Percentiles rank a stretch among this genome's conserved stretches.
phyloP scores from a whole-genome alignment of 176 grass and related monocot species.

The Echinochloa phyllopogon region DNA sequence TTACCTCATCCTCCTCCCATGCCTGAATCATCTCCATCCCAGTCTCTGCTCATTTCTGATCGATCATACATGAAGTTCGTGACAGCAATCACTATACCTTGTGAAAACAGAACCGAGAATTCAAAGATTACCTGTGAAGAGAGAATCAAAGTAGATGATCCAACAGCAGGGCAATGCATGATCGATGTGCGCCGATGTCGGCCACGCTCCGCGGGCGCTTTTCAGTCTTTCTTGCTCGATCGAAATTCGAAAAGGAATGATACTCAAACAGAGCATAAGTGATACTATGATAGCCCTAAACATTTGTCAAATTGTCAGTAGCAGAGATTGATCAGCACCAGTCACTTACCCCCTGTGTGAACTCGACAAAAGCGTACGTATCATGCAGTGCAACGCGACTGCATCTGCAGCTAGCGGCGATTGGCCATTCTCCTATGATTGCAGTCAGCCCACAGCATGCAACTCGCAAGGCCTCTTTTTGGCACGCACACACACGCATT shows the following conservation, averaged over 20 bases:
- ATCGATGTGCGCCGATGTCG: not conserved
- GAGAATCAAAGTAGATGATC: not conserved
- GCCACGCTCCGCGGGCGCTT: not conserved
- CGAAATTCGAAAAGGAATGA: not conserved
- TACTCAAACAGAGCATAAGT: not conserved
- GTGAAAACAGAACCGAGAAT: not conserved
- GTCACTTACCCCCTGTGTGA: conserved; percentile 1
- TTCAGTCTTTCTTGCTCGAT: conserved; percentile 9
- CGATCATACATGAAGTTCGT: not conserved
- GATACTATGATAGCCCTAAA: not conserved
- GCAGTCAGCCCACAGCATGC: conserved; percentile 18
- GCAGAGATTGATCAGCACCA: not conserved
- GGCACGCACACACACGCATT: not conserved
- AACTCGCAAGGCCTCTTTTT: conserved; percentile 3
- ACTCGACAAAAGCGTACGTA: not conserved
- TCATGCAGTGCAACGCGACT: not conserved
- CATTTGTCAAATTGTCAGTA: not conserved
- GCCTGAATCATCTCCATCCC: conserved; percentile 14
- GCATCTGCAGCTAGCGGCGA: not conserved
- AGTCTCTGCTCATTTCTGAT: not conserved
- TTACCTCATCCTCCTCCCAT: not conserved
- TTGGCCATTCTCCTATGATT: conserved; percentile 32
- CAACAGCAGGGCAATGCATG: not conserved
- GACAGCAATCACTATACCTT: conserved; percentile 1
- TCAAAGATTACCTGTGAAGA: not conserved